A percentile compares a stretch with the other conserved stretches of the same genome.
phyloP scores from a whole-genome alignment of 768 basidiomycete genomes.

The Clitopilus hobsonii region DNA sequence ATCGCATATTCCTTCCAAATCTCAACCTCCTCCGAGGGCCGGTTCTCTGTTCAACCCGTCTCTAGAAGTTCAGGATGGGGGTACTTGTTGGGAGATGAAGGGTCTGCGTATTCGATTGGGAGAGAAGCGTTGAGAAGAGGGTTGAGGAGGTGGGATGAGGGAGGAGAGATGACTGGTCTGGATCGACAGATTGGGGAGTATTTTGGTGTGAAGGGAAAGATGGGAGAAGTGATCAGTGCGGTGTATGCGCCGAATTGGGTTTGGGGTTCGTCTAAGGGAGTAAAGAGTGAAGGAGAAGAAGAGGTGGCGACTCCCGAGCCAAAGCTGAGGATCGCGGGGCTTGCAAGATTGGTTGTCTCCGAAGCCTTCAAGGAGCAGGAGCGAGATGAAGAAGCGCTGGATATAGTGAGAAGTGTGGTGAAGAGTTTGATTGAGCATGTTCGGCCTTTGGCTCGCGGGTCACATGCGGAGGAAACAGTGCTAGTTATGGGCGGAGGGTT shows the following conservation, averaged over 20 bases:
- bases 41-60: constrained; percentile 7
- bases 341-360: constrained; percentile 15
- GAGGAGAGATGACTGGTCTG: constrained; percentile 13
- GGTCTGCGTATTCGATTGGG: constrained; percentile 19
- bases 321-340: constrained; percentile 19
- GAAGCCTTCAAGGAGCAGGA: constrained; percentile 10
- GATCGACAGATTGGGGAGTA: constrained; percentile 12
- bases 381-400: constrained; percentile 14
- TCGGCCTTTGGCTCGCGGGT: constrained; percentile 7
- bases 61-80: constrained; percentile 21
- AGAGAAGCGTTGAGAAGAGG: constrained; percentile 17
- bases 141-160: constrained; percentile 13
- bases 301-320: constrained; percentile 12
- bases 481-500: constrained; percentile 21
- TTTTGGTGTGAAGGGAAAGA: constrained; percentile 13
- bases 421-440: constrained; percentile 11
- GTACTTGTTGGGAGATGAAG: constrained; percentile 22
- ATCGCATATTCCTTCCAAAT: constrained; percentile 16
- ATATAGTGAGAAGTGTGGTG: constrained; percentile 14
- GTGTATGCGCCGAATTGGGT: constrained; percentile 15
- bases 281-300: neutral
- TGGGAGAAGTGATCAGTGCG: constrained; percentile 16
- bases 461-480: constrained; percentile 6
- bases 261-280: too few relatives aligned
- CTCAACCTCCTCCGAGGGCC: neutral